Evolutionary conservation across 2,329 filamentous ascomycete species (phyloP).

Genomic region (Plectosphaerella cucumerina): DNA sequence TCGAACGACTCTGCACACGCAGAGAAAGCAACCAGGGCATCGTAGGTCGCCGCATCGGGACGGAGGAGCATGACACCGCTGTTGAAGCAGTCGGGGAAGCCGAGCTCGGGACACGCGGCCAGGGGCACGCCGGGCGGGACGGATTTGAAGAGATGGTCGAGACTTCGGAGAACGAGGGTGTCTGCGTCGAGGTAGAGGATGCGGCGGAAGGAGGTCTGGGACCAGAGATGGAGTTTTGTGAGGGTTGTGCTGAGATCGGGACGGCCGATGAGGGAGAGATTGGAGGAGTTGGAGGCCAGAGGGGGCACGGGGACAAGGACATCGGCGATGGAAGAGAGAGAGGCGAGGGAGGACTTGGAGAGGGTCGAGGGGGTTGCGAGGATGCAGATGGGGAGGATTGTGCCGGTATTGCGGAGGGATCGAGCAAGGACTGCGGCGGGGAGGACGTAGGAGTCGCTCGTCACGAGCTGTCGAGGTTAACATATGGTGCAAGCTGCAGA

Average conservation of each 20-base stretch:
- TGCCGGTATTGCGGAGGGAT: slow-evolving; percentile 11
- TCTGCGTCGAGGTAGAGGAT: slow-evolving; percentile 57
- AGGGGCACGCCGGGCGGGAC: slow-evolving; percentile 43
- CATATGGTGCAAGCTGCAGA: background rate
- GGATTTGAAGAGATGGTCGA: slow-evolving; percentile 66
- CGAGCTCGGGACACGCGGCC: slow-evolving; percentile 58
- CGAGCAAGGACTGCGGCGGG: slow-evolving; percentile 12
- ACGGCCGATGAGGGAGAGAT: slow-evolving; percentile 64
- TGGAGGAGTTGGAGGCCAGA: slow-evolving; percentile 26
- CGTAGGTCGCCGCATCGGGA: slow-evolving; percentile 61
- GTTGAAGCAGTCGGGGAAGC: slow-evolving; percentile 72
- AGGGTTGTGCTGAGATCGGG: slow-evolving; percentile 63
- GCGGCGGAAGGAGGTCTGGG: slow-evolving; percentile 52
- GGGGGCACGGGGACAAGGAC: slow-evolving; percentile 9
- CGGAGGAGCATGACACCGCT: slow-evolving; percentile 62
- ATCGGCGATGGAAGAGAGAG: slow-evolving; percentile 7
- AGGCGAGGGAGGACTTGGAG: slow-evolving; percentile 1
- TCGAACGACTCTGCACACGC: slow-evolving; percentile 66
- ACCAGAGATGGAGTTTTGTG: slow-evolving; percentile 68
- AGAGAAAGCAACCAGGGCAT: slow-evolving; percentile 57
- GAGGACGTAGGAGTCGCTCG: background rate
- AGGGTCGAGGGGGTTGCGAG: slow-evolving; percentile 9
- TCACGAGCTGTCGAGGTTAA: background rate
- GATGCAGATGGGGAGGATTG: slow-evolving; percentile 8
- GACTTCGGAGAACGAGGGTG: slow-evolving; percentile 53